Conservation (phyloP, 768 basidiomycete species). For the Phylloporus scabripes region DNA sequence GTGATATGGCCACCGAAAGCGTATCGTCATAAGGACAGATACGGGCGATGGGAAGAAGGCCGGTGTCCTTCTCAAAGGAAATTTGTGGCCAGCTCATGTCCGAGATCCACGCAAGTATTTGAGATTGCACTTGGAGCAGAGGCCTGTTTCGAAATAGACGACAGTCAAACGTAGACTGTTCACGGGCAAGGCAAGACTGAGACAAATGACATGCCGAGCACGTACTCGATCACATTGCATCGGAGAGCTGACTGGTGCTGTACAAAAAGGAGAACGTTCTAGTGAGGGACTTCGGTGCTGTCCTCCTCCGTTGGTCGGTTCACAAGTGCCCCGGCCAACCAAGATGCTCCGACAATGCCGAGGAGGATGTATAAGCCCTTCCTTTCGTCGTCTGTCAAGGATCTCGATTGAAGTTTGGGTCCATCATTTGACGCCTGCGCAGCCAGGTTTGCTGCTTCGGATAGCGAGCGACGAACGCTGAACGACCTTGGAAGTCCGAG, state of each 20-base stretch:
- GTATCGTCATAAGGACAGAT: conserved; percentile 30
- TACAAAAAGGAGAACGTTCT: conserved; percentile 11
- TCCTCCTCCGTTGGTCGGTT: conserved; percentile 13
- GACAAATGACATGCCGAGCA: not conserved
- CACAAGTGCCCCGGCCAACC: conserved; percentile 38
- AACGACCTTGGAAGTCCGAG: conserved; percentile 33
- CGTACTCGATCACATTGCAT: not conserved
- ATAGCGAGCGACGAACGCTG: conserved; percentile 16
- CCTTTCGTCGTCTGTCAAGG: conserved; percentile 40
- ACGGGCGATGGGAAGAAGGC: conserved; percentile 1
- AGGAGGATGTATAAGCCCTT: conserved; percentile 45
- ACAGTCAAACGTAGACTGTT: not conserved
- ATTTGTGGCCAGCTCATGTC: not conserved
- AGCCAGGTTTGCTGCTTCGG: conserved; percentile 1
- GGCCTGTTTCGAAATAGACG: not conserved
- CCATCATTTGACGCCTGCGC: conserved; percentile 11
- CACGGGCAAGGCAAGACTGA: not conserved
- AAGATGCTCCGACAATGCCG: conserved; percentile 45
- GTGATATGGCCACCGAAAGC: conserved; percentile 41
- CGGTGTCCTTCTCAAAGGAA: not conserved
- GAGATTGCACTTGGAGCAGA: not conserved
- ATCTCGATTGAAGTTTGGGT: conserved; percentile 22
- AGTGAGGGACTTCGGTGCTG: conserved; percentile 8
- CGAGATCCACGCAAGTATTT: not conserved
- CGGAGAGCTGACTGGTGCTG: not conserved